These are phyloP conservation scores for Cordia subcordata DNA, from an alignment of 257 asterid genomes.

Conservation along the genomic window DNA sequence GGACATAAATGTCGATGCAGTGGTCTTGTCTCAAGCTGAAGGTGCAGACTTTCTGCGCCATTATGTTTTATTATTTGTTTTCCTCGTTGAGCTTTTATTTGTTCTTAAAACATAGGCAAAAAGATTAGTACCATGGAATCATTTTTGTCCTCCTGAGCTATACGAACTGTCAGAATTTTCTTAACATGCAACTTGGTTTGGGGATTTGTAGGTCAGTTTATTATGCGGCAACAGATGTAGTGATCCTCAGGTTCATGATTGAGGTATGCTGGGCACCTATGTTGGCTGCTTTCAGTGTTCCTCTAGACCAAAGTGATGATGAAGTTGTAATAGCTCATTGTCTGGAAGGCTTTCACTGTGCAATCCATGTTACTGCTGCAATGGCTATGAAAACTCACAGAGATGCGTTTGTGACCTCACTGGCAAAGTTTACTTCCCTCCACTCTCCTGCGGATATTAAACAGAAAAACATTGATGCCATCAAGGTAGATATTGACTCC, in stretches of 20 bases:
- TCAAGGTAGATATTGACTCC: conserved; percentile 59
- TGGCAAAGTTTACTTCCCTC: conserved; percentile 94
- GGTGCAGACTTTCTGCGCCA: no score
- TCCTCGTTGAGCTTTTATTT: no score
- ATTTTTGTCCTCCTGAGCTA: background rate
- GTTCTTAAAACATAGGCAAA: no score
- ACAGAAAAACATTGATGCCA: conserved; percentile 92
- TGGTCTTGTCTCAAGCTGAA: no score
- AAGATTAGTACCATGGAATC: no score
- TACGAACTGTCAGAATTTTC: conserved; percentile 5
- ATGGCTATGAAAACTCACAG: conserved; percentile 99
- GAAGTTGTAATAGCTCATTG: conserved; percentile 70
- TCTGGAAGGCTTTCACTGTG: conserved; percentile 83
- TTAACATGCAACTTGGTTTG: conserved; percentile 30
- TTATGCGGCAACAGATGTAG: conserved; percentile 94
- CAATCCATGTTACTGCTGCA: conserved; percentile 94
- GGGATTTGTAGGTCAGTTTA: conserved; percentile 77
- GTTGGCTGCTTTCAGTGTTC: conserved; percentile 99
- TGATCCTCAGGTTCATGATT: conserved; percentile 92
- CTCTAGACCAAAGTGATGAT: conserved; percentile 93
- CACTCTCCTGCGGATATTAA: conserved; percentile 98
- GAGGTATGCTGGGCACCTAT: conserved; percentile 99
- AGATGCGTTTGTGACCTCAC: conserved; percentile 94
- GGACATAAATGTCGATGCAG: no score
- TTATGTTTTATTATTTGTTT: no score